Percentiles rank a stretch among this genome's conserved stretches.
Conservation (phyloP, 2,329 filamentous ascomycete species). For the Trichoderma sp. region DNA sequence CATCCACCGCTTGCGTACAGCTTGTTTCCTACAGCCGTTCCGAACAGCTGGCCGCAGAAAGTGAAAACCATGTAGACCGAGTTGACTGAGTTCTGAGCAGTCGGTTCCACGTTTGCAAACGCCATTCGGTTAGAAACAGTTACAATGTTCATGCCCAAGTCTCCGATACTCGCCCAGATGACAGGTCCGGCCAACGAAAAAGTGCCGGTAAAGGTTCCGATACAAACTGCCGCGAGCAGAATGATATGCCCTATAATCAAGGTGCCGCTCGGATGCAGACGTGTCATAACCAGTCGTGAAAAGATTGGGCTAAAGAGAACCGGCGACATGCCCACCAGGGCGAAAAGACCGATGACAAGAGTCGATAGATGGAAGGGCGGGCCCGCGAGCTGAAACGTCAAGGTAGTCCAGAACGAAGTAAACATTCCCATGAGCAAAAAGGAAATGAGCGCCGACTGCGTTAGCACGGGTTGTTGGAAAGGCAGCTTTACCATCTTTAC, state of each 20-base stretch:
- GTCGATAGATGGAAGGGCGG: conserved; percentile 65
- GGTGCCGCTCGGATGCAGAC: conserved; percentile 64
- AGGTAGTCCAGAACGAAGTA: conserved; percentile 58
- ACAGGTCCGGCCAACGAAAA: conserved; percentile 68
- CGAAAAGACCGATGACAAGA: conserved; percentile 72
- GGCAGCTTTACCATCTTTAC: conserved; percentile 52
- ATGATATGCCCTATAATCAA: conserved; percentile 61
- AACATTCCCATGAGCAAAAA: conserved; percentile 56
- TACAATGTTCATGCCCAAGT: conserved; percentile 69
- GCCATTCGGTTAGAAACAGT: conserved; percentile 71
- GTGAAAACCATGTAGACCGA: conserved; percentile 77
- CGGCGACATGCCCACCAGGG: conserved; percentile 69
- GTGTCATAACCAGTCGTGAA: conserved; percentile 61
- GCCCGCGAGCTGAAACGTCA: conserved; percentile 74
- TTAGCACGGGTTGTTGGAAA: conserved; percentile 59
- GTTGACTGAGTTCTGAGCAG: conserved; percentile 71
- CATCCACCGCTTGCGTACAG: conserved; percentile 52
- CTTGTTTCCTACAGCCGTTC: conserved; percentile 57
- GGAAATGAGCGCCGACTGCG: conserved; percentile 66
- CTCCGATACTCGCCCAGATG: conserved; percentile 66
- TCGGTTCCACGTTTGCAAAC: conserved; percentile 69
- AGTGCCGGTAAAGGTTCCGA: conserved; percentile 67
- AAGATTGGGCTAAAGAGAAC: conserved; percentile 68
- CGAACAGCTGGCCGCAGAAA: conserved; percentile 73
- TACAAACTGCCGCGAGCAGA: conserved; percentile 57